Percentiles rank a stretch among this genome's conserved stretches.
Conservation (phyloP, 352 stramenopile species). For the Thalassiosira exigua region DNA sequence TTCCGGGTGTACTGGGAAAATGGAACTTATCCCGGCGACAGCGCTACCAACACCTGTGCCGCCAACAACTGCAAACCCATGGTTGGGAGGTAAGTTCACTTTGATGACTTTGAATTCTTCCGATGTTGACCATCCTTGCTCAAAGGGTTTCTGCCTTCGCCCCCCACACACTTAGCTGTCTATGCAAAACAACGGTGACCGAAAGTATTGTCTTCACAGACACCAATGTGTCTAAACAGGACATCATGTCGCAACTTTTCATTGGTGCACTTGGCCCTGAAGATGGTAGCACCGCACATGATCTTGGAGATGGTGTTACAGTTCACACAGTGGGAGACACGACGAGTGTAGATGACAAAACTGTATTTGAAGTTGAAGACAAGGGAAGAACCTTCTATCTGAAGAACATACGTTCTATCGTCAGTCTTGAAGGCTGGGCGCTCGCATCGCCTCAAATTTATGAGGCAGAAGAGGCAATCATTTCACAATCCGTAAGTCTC, state of each 20-base stretch:
- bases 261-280: conserved; percentile 40
- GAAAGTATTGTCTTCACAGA: conserved; percentile 53
- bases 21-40: conserved; percentile 56
- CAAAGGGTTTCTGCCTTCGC: background rate
- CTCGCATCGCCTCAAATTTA: conserved; percentile 22
- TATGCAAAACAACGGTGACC: conserved; percentile 58
- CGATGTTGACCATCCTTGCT: background rate
- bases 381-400: conserved; percentile 53
- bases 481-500: background rate
- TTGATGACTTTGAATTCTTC: conserved; percentile 1
- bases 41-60: background rate
- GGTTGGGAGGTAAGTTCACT: conserved; percentile 26
- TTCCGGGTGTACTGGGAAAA: conserved; percentile 61
- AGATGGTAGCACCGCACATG: conserved; percentile 27
- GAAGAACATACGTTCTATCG: conserved; percentile 60
- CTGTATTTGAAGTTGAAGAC: conserved; percentile 65
- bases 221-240: conserved; percentile 24
- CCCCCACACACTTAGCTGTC: conserved; percentile 29
- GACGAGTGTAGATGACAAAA: conserved; percentile 27
- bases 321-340: conserved; percentile 25
- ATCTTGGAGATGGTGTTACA: conserved; percentile 39
- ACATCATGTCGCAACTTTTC: conserved; percentile 56
- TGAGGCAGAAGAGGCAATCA: background rate
- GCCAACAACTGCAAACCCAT: conserved; percentile 1
- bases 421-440: conserved; percentile 56